Percentiles rank a stretch among this genome's conserved stretches.
phyloP scores from a whole-genome alignment of 192 early-diverging fungal genomes.

The Dissophora globulifera region DNA sequence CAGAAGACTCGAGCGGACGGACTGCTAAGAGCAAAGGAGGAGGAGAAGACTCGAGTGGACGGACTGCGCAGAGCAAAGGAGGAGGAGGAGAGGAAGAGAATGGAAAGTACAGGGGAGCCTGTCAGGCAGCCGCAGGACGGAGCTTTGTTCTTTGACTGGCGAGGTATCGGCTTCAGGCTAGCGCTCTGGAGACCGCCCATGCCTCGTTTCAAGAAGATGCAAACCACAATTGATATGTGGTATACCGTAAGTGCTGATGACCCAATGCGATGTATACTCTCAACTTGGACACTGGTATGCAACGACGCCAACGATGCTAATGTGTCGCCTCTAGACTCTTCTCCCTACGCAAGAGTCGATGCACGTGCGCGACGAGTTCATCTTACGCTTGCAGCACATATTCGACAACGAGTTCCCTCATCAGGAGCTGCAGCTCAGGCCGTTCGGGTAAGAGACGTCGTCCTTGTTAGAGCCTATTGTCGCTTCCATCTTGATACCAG shows the following conservation, averaged over 20 bases:
- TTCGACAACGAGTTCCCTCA: constrained; percentile 26
- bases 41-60: neutral
- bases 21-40: neutral
- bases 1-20: neutral
- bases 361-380: neutral
- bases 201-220: constrained; percentile 3
- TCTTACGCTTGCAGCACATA: constrained; percentile 11
- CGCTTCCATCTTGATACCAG: neutral
- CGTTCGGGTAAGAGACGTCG: constrained; percentile 32
- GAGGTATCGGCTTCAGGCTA: constrained; percentile 18
- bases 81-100: constrained; percentile 6
- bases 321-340: neutral
- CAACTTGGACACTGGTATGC: too few relatives aligned
- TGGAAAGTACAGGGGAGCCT: neutral
- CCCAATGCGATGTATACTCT: too few relatives aligned
- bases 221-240: neutral
- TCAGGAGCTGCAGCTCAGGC: constrained; percentile 11
- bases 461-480: neutral
- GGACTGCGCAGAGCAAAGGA: neutral
- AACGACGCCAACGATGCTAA: too few relatives aligned
- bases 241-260: constrained; percentile 19
- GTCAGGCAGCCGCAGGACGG: neutral
- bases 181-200: constrained; percentile 14
- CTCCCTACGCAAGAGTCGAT: neutral
- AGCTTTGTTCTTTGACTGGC: constrained; percentile 17